Base-by-base conservation (phyloP, 352 stramenopile genomes). In the Thraustochytrium sp. region DNA sequence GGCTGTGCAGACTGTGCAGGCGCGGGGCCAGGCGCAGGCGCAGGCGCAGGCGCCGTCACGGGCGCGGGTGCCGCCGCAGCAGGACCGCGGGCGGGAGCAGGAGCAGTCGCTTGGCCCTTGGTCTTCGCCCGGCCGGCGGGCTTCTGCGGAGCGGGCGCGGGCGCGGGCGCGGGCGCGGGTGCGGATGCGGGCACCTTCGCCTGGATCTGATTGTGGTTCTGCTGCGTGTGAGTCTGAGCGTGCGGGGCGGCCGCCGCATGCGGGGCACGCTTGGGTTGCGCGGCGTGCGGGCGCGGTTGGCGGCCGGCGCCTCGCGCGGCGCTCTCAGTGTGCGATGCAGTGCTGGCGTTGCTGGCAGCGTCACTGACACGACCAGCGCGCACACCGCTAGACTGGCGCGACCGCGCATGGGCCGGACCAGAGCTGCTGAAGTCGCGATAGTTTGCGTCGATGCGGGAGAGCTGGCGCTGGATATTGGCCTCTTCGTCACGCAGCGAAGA, bases 341-440 rank as follows among this genome's bases (percentile, higher is more conserved):
- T 55, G 48, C 48, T 23, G 48, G 48, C 48, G 18, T 55, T 55
- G 54, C 54, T 63, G 48, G n/a, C 16, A 18, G n/a, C 48, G 16
- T 55, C 16, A 18, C n/a, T 55, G 16, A 55, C 48, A n/a, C 16
- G 16, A n/a, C 48, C n/a, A n/a, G 48, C 16, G 48, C 48, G 18
- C n/a, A n/a, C n/a, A 23, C 18, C 48, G 48, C 16, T 55, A 23
- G 16, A 55, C n/a, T n/a, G 48, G 16, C 48, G 48, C 48, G 51
- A 31, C 21, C 51, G 16, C 9, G n/a, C 31, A n/a, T 16, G 51
- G 5, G 5, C 55, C 13, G 37, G 3, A 75, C n/a, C n/a, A n/a
- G n/a, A n/a, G n/a, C n/a, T n/a, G n/a, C n/a, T n/a, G n/a, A 65
- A 80, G 34, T 80, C 68, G 3, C 68, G 42, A 31, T 40, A 80